Conservation (phyloP, 805 yeast species). For the Metschnikowia proteae region DNA sequence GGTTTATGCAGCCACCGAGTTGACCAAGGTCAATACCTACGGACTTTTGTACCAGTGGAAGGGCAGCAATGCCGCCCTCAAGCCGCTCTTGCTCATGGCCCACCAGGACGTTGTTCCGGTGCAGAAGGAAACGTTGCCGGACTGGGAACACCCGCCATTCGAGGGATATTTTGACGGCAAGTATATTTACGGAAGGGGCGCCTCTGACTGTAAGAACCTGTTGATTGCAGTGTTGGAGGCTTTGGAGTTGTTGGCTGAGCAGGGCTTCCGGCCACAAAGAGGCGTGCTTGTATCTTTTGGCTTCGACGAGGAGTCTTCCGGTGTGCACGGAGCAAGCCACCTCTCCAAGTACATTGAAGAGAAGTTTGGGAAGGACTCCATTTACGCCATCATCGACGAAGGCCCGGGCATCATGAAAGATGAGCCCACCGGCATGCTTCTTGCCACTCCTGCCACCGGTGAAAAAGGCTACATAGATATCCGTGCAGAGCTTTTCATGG, state of each 20-base stretch:
- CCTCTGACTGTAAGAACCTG: constrained; percentile 70
- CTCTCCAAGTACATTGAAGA: constrained; percentile 11
- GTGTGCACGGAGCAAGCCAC: constrained; percentile 11
- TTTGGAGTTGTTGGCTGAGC: constrained; percentile 12
- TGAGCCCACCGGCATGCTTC: constrained; percentile 8
- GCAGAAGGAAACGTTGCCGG: constrained; percentile 14
- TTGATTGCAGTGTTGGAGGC: constrained; percentile 60
- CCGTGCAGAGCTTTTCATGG: constrained; percentile 43
- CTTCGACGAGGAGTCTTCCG: constrained; percentile 20
- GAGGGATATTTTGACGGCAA: constrained; percentile 22
- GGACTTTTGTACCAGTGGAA: constrained; percentile 17
- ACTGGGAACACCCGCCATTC: constrained; percentile 17
- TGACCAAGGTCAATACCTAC: constrained; percentile 14
- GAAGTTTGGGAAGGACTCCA: constrained; percentile 13
- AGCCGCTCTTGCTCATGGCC: constrained; percentile 17
- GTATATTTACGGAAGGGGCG: constrained; percentile 72
- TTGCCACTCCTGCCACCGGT: constrained; percentile 17
- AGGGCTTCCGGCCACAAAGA: constrained; percentile 12
- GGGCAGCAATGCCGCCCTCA: constrained; percentile 13
- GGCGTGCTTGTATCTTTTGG: constrained; percentile 16
- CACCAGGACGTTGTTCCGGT: constrained; percentile 19
- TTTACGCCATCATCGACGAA: constrained; percentile 19
- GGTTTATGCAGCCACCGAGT: constrained; percentile 8
- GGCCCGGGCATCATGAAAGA: constrained; percentile 17
- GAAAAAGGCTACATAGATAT: constrained; percentile 18